phyloP scores from a whole-genome alignment of 2,329 filamentous ascomycete species.

The Cladophialophora carrionii region DNA sequence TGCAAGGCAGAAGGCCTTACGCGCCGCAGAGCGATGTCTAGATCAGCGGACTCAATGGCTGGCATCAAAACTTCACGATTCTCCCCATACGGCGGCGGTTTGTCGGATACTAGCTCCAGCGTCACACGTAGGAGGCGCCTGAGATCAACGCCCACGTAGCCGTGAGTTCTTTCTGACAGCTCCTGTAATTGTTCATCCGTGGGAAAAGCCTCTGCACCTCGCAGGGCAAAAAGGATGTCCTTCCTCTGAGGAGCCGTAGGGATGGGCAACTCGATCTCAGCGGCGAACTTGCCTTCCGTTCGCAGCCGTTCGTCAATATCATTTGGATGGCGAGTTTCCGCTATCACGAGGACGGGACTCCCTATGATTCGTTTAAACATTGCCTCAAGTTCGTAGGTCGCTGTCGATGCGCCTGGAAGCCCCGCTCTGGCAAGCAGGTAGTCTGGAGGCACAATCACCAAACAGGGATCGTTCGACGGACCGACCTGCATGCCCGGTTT shows the following conservation, averaged over 20 bases:
- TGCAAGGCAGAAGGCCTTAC: conserved; percentile 85
- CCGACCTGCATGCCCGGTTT: conserved; percentile 52
- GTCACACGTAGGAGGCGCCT: conserved; percentile 64
- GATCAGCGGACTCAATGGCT: conserved; percentile 54
- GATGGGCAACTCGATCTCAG: conserved; percentile 73
- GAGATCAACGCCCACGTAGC: conserved; percentile 81
- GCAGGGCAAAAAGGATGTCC: conserved; percentile 70
- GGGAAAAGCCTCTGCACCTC: conserved; percentile 53
- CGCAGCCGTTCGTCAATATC: conserved; percentile 73
- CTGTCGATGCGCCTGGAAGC: conserved; percentile 42
- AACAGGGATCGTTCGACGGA: conserved; percentile 41
- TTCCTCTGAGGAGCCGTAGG: conserved; percentile 72
- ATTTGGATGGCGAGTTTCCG: conserved; percentile 71
- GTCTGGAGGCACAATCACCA: conserved; percentile 29
- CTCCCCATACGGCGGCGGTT: not conserved
- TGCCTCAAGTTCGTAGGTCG: conserved; percentile 48
- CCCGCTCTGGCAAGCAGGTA: conserved; percentile 22
- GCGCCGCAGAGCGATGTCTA: conserved; percentile 66
- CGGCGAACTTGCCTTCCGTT: conserved; percentile 65
- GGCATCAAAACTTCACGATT: not conserved
- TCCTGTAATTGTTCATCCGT: conserved; percentile 59
- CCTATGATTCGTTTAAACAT: conserved; percentile 45
- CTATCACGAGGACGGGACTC: conserved; percentile 71
- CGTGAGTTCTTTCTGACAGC: conserved; percentile 77
- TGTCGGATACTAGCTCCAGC: conserved; percentile 28